Evolutionary conservation across 768 basidiomycete genomes (phyloP).

Genomic region (Polyporus arcularius): DNA sequence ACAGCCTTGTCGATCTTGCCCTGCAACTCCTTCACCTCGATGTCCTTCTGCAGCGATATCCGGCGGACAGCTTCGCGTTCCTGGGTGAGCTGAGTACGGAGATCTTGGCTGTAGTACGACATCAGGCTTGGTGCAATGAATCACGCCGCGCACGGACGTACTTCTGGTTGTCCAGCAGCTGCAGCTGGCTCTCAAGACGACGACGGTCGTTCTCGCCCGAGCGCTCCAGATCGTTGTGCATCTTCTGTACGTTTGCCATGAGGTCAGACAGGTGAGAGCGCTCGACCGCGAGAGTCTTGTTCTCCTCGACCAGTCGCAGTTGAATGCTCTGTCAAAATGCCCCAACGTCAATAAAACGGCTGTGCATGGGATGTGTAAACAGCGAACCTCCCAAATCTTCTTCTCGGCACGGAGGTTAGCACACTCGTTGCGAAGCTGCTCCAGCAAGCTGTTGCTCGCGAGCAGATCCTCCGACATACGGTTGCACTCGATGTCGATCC

Average conservation of each 20-base stretch:
- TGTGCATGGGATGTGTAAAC: neutral
- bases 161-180: slow-evolving; percentile 79
- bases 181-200: slow-evolving; percentile 77
- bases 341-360: neutral
- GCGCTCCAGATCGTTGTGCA: slow-evolving; percentile 86
- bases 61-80: slow-evolving; percentile 79
- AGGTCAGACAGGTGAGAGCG: slow-evolving; percentile 84
- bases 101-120: slow-evolving; percentile 59
- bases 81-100: slow-evolving; percentile 65
- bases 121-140: neutral
- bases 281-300: slow-evolving; percentile 76
- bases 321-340: slow-evolving; percentile 62
- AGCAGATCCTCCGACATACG: slow-evolving; percentile 69
- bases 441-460: slow-evolving; percentile 57
- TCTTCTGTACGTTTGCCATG: slow-evolving; percentile 86
- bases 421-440: slow-evolving; percentile 81
- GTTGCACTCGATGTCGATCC: slow-evolving; percentile 73
- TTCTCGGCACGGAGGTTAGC: slow-evolving; percentile 92
- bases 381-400: slow-evolving; percentile 86
- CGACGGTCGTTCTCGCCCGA: slow-evolving; percentile 82
- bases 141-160: slow-evolving; percentile 38
- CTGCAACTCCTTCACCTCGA: slow-evolving; percentile 77
- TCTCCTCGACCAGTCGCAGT: slow-evolving; percentile 80
- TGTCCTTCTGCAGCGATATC: slow-evolving; percentile 75
- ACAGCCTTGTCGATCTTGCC: slow-evolving; percentile 71